Evolutionary conservation across 2,329 filamentous ascomycete species (phyloP), one percentile per base, ranked within the genome.

Genomic region (Diaporthe vaccinii): DNA sequence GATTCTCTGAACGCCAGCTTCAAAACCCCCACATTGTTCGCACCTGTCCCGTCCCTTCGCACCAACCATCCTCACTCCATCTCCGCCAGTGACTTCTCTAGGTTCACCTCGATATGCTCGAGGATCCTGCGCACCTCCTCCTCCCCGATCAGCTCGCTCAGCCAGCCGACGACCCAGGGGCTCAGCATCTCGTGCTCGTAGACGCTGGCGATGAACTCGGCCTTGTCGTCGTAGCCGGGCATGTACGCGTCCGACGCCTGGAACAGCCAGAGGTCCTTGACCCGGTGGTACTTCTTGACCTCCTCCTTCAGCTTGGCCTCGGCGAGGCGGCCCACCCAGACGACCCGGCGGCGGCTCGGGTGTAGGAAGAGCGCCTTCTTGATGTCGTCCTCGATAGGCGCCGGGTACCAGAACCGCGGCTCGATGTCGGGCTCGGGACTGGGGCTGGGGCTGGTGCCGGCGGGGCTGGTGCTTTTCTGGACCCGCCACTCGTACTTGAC

Each of bases 201-300:
- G 22, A 55, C 28, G 15, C 20, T 20, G 1, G 72, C 74, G 55
- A 69, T 34, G 49, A 74, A 71, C 31, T 59, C 28, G 55, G 70
- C 31, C 46, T 74, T 74, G 39, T 57, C 36, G 72, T 76, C 74
- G 44, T 41, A 62, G 14, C 72, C 65, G 10, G 62, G 71, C 28
- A 57, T 22, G 71, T 22, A 74, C 1, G 57, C n/a, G 46, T 46
- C n/a, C 34, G 62, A 51, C 14, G 68, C 51, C 34, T 74, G 39
- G 31, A 74, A 76, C 28, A 76, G 65, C 74, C 74, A 76, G 49
- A 76, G 73, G 36, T 67, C 65, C 72, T 76, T 76, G 72, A 76
- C 55, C 1, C 55, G 55, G 25, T 76, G 57, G 65, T 76, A 76
- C 46, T 71, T 76, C 10, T 28, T 34, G n/a, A 74, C 15, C 72